Percentiles rank a stretch among this genome's conserved stretches.
phyloP scores from a whole-genome alignment of 2,329 filamentous ascomycete genomes.

The Fusarium sp. region DNA sequence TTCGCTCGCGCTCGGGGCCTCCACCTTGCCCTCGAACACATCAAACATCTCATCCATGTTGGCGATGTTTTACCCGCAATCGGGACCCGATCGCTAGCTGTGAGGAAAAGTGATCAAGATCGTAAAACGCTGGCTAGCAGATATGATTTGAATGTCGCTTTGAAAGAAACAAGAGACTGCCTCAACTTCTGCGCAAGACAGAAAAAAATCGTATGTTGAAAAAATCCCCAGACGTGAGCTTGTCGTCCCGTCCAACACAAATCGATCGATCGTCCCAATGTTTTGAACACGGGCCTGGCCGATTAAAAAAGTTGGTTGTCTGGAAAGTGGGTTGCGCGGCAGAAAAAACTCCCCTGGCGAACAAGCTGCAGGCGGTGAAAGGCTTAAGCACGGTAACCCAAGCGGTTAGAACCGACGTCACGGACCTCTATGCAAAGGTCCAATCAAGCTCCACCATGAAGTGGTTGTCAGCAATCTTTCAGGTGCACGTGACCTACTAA shows the following conservation, averaged over 20 bases:
- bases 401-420: slow-evolving; percentile 44
- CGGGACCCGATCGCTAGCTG: slow-evolving; percentile 25
- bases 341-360: slow-evolving; percentile 46
- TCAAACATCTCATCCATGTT: slow-evolving; percentile 85
- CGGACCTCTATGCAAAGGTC: slow-evolving; percentile 11
- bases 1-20: slow-evolving; percentile 58
- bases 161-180: not conserved
- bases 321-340: slow-evolving; percentile 47
- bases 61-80: slow-evolving; percentile 36
- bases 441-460: slow-evolving; percentile 10
- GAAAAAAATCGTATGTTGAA: slow-evolving; percentile 9
- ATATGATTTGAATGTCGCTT: not conserved
- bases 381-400: not conserved
- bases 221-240: slow-evolving; percentile 6
- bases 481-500: slow-evolving; percentile 43
- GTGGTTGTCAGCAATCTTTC: slow-evolving; percentile 28
- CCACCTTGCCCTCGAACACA: slow-evolving; percentile 77
- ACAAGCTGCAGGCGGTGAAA: slow-evolving; percentile 43
- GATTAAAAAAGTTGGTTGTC: slow-evolving; percentile 46
- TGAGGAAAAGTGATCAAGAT: slow-evolving; percentile 33
- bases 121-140: slow-evolving; percentile 13
- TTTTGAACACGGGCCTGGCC: slow-evolving; percentile 38
- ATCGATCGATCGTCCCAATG: slow-evolving; percentile 44
- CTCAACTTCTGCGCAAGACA: slow-evolving; percentile 4
- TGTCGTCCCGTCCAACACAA: slow-evolving; percentile 39